Percentiles rank a stretch among this genome's conserved stretches.
Evolutionary conservation across 2,329 filamentous ascomycete species (phyloP).

Genomic region (Fusarium sp.): DNA sequence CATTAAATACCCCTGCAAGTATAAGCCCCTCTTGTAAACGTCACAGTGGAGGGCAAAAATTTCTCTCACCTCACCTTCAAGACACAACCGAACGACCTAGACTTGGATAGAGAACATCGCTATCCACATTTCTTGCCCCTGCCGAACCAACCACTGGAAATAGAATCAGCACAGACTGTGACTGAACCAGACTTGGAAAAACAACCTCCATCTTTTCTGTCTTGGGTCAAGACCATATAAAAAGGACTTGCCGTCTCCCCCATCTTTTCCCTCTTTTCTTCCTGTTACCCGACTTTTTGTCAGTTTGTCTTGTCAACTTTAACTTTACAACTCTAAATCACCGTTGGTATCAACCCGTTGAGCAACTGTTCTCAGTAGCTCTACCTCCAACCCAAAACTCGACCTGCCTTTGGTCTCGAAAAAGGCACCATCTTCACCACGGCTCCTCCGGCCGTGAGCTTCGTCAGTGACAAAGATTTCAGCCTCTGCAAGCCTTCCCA

Average conservation of each 20-base stretch:
- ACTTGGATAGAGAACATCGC: not conserved
- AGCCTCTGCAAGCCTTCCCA: constrained; percentile 71
- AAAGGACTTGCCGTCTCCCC: constrained; percentile 21
- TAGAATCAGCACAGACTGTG: constrained; percentile 25
- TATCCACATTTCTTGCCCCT: constrained; percentile 18
- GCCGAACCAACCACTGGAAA: constrained; percentile 25
- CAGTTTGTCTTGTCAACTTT: too few relatives aligned
- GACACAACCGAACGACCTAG: not conserved
- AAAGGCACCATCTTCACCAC: constrained; percentile 71
- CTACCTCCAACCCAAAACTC: constrained; percentile 15
- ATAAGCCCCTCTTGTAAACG: constrained; percentile 42
- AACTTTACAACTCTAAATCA: not conserved
- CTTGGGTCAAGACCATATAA: constrained; percentile 28
- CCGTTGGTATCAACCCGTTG: constrained; percentile 3
- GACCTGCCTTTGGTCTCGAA: constrained; percentile 72
- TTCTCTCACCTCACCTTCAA: constrained; percentile 28
- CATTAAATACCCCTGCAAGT: constrained; percentile 10
- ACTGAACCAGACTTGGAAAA: not conserved
- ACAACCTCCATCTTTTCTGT: constrained; percentile 10
- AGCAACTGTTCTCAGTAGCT: constrained; percentile 19
- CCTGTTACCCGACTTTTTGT: not conserved
- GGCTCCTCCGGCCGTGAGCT: constrained; percentile 71
- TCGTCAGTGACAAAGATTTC: constrained; percentile 77
- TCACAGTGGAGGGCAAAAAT: constrained; percentile 43
- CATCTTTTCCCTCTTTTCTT: not conserved